phyloP scores from a whole-genome alignment of 768 basidiomycete genomes.

The Suillus subluteus region DNA sequence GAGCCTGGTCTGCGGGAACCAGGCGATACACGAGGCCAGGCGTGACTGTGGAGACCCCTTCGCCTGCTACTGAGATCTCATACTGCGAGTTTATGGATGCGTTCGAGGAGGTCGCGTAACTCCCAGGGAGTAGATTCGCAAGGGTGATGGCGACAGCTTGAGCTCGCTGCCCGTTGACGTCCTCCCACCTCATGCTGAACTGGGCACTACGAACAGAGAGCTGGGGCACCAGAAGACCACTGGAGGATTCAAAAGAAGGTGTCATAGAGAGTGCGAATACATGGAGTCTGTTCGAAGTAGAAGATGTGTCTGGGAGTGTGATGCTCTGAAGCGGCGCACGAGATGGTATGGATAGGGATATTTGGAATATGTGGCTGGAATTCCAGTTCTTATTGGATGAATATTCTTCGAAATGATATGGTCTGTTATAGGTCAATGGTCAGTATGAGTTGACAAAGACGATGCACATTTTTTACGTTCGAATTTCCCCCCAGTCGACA shows the following conservation, averaged over 20 bases:
- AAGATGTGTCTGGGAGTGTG: constrained; percentile 40
- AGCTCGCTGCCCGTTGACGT: constrained; percentile 38
- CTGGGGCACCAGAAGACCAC: constrained; percentile 23
- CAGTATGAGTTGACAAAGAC: neutral
- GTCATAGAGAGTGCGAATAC: constrained; percentile 50
- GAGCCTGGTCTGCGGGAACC: constrained; percentile 52
- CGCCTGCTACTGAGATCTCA: constrained; percentile 40
- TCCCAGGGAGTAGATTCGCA: constrained; percentile 50
- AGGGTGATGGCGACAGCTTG: constrained; percentile 57
- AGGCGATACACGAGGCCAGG: constrained; percentile 49
- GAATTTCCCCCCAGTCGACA: constrained; percentile 47
- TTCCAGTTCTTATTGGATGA: constrained; percentile 44
- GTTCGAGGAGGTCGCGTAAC: constrained; percentile 22
- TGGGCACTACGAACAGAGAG: constrained; percentile 46
- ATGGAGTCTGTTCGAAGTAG: constrained; percentile 42
- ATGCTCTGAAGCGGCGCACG: constrained; percentile 45
- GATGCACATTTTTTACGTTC: constrained; percentile 35
- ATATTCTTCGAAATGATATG: constrained; percentile 46
- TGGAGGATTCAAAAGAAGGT: constrained; percentile 33
- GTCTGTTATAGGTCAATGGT: constrained; percentile 32
- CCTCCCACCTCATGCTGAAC: constrained; percentile 52
- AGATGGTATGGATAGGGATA: constrained; percentile 48
- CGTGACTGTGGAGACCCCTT: constrained; percentile 45
- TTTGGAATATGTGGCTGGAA: constrained; percentile 46
- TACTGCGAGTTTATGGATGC: constrained; percentile 39